Evolutionary conservation across 2,329 filamentous ascomycete genomes (phyloP), one percentile per base, ranked within the genome.

Genomic region (Tympanopsis confertula): DNA sequence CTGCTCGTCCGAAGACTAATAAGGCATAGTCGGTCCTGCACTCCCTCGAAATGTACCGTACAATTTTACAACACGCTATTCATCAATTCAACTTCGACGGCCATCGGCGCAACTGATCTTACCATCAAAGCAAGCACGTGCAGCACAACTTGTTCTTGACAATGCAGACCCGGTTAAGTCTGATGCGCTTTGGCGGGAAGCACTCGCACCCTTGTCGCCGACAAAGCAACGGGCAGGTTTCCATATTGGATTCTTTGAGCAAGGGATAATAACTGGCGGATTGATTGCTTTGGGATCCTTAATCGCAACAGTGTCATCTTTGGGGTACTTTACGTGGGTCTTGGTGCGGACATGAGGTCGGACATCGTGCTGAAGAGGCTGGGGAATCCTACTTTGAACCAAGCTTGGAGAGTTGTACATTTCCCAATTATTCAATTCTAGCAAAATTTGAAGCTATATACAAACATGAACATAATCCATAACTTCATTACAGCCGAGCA

Each of bases 211-310:
- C 5, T 50, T 62, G 35, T 50, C 48, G 10, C 44, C 59, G 3
- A 54, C 53, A 3, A 55, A 54, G 3, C 54, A 64, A 43, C 51
- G 50, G 2, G 44, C 47, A 20, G 44, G 63, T 38, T 26, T 44
- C 40, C 42, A 53, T 35, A 35, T 68, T 19, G 66, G 65, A 0
- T 69, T 67, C 49, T 70, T 70, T 42, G 63, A 68, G 41, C 61
- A 66, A 41, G 66, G 64, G 0, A 55, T 69, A 22, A 45, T 69
- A 3, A 55, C 54, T 1, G 58, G 58, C 37, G 30, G 30, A 7
- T 7, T 33, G 7, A 10, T 33, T 10, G 7, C 30, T 13, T 7
- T 33, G 10, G 7, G 10, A 7, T 13, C 30, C 12, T 10, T 33
- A 18, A 18, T 33, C 7, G 30, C 30, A 15, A 58, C 52, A 41